phyloP scores from a whole-genome alignment of 2,329 filamentous ascomycete species.

The Dactylonectria estremocensis region DNA sequence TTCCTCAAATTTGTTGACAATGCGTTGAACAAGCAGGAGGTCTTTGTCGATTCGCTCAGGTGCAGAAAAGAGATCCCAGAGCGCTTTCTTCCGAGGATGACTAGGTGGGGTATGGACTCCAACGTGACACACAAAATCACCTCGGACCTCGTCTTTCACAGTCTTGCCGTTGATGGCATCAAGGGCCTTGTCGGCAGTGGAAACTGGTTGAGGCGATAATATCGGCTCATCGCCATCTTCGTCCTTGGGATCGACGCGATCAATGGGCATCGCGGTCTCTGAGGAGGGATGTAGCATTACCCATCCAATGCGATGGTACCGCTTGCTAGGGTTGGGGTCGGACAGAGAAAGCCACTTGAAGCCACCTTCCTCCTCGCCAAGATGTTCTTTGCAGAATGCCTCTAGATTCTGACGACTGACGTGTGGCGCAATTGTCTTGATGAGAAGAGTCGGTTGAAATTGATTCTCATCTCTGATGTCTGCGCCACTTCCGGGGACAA shows the following conservation, averaged over 20 bases:
- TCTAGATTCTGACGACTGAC: conserved; percentile 95
- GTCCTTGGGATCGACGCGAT: conserved; percentile 82
- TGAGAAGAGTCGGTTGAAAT: conserved; percentile 91
- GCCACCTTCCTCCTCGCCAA: conserved; percentile 91
- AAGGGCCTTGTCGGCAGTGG: conserved; percentile 87
- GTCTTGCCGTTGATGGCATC: conserved; percentile 98
- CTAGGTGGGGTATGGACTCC: conserved; percentile 93
- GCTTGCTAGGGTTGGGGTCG: conserved; percentile 96
- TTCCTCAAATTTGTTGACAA: conserved; percentile 87
- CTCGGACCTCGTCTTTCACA: conserved; percentile 92
- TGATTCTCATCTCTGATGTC: conserved; percentile 92
- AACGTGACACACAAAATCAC: conserved; percentile 97
- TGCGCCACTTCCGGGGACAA: conserved; percentile 86
- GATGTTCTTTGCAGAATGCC: conserved; percentile 92
- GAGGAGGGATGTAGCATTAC: conserved; percentile 91
- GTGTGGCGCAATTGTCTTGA: conserved; percentile 98
- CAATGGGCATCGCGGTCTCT: conserved; percentile 75
- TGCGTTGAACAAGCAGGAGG: conserved; percentile 83
- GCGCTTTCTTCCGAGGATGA: conserved; percentile 90
- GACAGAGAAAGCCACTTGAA: conserved; percentile 97
- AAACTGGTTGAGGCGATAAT: conserved; percentile 66
- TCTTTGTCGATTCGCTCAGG: conserved; percentile 95
- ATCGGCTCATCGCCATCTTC: conserved; percentile 73
- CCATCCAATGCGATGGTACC: conserved; percentile 98
- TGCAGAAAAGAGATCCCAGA: conserved; percentile 97